Percentiles rank a stretch among this genome's conserved stretches.
Conservation (phyloP, 345 rosid species). For the Bruguiera sexangula region DNA sequence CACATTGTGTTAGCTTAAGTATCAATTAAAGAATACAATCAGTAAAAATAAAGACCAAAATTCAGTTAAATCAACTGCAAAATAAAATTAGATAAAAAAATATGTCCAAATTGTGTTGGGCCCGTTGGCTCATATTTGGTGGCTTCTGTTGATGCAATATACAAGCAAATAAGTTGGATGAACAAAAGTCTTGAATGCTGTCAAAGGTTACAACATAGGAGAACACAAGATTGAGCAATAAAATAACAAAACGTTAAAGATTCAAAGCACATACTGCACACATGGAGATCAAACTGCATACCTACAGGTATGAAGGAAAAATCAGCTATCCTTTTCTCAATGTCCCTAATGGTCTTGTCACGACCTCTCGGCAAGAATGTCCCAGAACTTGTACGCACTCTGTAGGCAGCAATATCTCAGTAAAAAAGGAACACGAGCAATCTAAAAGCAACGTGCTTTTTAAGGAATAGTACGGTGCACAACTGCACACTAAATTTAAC, state of each 20-base stretch:
- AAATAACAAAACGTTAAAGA: not conserved
- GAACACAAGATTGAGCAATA: not conserved
- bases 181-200: too few species aligned
- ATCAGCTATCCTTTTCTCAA: constrained; percentile 88
- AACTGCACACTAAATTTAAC: not conserved
- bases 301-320: constrained; percentile 86
- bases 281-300: constrained; percentile 31
- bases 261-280: not conserved
- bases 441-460: not conserved
- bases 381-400: constrained; percentile 92
- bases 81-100: not conserved
- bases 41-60: not conserved
- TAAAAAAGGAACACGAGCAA: constrained; percentile 3
- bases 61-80: not conserved
- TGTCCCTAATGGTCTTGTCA: constrained; percentile 63
- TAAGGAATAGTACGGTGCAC: constrained; percentile 1
- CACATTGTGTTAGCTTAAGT: constrained; percentile 16
- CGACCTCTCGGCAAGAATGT: constrained; percentile 76
- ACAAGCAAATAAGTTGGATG: too few species aligned
- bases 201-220: not conserved
- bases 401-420: constrained; percentile 18
- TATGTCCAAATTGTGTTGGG: too few species aligned
- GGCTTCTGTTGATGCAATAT: too few species aligned
- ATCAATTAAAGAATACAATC: not conserved
- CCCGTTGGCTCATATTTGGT: too few species aligned